These are phyloP conservation scores for Articulospora tetracladia DNA, from an alignment of 495 filamentous ascomycete genomes.

Conservation along the genomic window DNA sequence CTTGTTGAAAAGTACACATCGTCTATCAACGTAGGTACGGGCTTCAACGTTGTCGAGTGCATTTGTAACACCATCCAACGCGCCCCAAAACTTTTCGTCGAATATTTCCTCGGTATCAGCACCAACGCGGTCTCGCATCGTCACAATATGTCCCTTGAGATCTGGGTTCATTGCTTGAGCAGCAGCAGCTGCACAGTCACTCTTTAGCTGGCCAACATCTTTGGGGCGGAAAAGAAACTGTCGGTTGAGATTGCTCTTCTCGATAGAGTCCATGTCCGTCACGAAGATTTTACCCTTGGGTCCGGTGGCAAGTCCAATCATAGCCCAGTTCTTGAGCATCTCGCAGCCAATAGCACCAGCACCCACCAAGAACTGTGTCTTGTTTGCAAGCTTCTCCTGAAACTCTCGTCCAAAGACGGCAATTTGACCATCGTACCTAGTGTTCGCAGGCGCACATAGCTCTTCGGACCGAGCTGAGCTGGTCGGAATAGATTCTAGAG, in stretches of 20 bases:
- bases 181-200: constrained; percentile 85
- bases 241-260: constrained; percentile 97
- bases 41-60: constrained; percentile 98
- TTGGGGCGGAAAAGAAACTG: constrained; percentile 95
- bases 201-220: constrained; percentile 97
- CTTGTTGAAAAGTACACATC: constrained; percentile 98
- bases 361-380: constrained; percentile 91
- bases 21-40: constrained; percentile 92
- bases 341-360: constrained; percentile 98
- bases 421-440: constrained; percentile 94
- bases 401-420: constrained; percentile 92
- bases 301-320: constrained; percentile 92
- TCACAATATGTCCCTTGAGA: constrained; percentile 76
- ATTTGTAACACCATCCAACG: constrained; percentile 91
- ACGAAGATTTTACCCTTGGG: constrained; percentile 84
- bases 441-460: constrained; percentile 74
- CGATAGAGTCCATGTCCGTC: constrained; percentile 97
- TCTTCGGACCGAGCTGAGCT: constrained; percentile 75
- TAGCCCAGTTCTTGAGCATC: constrained; percentile 99
- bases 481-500: constrained; percentile 85
- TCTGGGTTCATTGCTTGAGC: constrained; percentile 95
- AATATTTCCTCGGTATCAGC: constrained; percentile 93
- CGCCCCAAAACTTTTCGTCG: constrained; percentile 89
- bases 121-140: constrained; percentile 84
- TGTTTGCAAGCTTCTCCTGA: constrained; percentile 87